These are phyloP conservation scores for Neonectria sp. DNA, from an alignment of 2,329 filamentous ascomycete genomes.

Conservation along the genomic window DNA sequence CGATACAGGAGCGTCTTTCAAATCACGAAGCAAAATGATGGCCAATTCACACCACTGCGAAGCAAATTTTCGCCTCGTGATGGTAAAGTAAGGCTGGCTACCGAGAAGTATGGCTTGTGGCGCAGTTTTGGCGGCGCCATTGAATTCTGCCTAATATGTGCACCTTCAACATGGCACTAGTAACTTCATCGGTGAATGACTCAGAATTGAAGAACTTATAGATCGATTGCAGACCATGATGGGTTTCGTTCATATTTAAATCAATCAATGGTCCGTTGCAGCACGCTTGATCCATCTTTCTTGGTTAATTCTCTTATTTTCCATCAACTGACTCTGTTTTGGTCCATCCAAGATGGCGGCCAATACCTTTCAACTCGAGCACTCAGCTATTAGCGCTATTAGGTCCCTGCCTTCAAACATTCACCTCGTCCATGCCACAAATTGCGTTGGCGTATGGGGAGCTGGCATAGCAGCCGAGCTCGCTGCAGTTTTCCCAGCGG, in stretches of 20 bases:
- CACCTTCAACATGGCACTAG: too few relatives aligned
- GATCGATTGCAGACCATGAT: neutral
- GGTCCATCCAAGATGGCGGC: too few relatives aligned
- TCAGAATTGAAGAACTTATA: neutral
- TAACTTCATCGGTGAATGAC: neutral
- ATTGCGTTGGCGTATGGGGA: conserved; percentile 51
- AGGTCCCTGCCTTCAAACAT: conserved; percentile 28
- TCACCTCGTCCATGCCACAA: conserved; percentile 51
- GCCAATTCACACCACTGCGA: neutral
- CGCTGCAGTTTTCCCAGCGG: conserved; percentile 43
- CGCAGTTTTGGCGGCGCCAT: neutral
- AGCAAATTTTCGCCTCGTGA: too few relatives aligned
- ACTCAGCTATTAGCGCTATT: conserved; percentile 35
- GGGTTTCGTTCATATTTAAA: neutral
- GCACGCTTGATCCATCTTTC: too few relatives aligned
- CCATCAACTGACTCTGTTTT: too few relatives aligned
- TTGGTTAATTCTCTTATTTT: too few relatives aligned
- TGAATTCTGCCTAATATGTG: neutral
- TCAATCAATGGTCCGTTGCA: neutral
- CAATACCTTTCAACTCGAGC: conserved; percentile 25
- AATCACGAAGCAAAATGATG: neutral
- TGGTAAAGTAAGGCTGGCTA: too few relatives aligned
- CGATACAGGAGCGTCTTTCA: too few relatives aligned
- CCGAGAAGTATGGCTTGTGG: neutral
- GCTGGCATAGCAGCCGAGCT: conserved; percentile 49